A percentile compares a stretch with the other conserved stretches of the same genome.
phyloP scores from a whole-genome alignment of 2,329 filamentous ascomycete genomes.

The Diplodia seriata region DNA sequence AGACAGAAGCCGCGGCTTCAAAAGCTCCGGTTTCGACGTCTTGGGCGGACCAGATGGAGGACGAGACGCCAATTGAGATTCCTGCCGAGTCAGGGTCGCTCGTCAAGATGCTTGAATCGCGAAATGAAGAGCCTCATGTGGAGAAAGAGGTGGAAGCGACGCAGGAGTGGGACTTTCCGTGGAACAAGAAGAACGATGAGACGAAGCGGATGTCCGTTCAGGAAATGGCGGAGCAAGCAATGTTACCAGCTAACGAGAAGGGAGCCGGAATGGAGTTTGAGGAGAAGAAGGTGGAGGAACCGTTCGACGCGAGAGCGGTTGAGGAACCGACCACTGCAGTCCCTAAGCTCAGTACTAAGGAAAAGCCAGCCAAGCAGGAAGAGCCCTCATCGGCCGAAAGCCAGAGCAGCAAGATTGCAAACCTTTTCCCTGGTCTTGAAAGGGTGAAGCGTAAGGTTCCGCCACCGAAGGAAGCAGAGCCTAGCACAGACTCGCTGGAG shows the following conservation, averaged over 20 bases:
- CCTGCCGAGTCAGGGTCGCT: constrained; percentile 4
- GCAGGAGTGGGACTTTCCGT: constrained; percentile 8
- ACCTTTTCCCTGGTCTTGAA: constrained; percentile 35
- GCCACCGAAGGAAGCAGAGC: constrained; percentile 42
- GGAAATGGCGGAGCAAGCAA: constrained; percentile 13
- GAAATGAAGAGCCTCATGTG: neutral
- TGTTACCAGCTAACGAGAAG: neutral
- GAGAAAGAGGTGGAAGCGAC: neutral
- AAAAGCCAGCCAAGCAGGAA: neutral
- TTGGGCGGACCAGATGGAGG: constrained; percentile 27
- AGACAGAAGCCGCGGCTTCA: constrained; percentile 6
- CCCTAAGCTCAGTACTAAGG: neutral
- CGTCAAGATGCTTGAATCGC: constrained; percentile 8
- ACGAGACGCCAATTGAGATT: constrained; percentile 8
- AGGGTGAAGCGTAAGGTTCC: constrained; percentile 45
- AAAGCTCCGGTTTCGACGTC: constrained; percentile 2
- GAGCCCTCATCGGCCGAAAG: neutral
- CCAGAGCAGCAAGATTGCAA: constrained; percentile 32
- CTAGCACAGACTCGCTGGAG: constrained; percentile 31
- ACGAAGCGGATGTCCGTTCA: constrained; percentile 13
- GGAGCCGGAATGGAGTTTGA: neutral
- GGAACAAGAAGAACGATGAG: neutral
- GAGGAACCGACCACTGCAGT: neutral
- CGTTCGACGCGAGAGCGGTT: neutral
- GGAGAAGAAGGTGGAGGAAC: neutral